Evolutionary conservation across 148 eudicot genomes (phyloP).

Genomic region (Cornus controversa): DNA sequence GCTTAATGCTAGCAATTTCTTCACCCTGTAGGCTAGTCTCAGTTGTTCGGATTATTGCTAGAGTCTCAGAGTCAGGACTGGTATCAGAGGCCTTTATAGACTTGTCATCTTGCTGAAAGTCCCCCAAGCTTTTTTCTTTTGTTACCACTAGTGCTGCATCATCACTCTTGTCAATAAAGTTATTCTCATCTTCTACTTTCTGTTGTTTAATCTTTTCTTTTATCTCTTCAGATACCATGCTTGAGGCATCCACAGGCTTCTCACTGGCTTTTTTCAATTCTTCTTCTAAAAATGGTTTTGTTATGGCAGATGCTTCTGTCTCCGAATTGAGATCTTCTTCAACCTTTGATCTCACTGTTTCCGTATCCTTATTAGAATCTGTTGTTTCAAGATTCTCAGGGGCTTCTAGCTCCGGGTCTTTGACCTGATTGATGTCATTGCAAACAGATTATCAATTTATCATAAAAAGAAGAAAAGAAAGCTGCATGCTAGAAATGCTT

Average conservation of each 20-base stretch:
- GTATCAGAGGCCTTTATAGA: conserved; percentile 1
- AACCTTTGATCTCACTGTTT: not conserved
- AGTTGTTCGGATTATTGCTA: not conserved
- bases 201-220: not conserved
- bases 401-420: conserved; percentile 3
- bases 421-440: not conserved
- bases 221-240: not conserved
- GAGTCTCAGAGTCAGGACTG: not conserved
- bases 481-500: not conserved
- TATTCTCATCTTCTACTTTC: not conserved
- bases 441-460: not conserved
- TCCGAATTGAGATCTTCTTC: conserved; percentile 16
- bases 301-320: not conserved
- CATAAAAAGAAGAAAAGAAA: not conserved
- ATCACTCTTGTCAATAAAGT: not conserved
- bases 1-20: not conserved
- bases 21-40: not conserved
- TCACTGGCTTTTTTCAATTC: too few species aligned
- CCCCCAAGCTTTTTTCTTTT: conserved; percentile 12
- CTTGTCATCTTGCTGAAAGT: conserved; percentile 11
- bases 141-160: not conserved
- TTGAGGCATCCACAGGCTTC: not conserved
- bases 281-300: conserved; percentile 3
- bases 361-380: not conserved
- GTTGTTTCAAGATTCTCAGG: conserved; percentile 7